Conservation (phyloP, 495 filamentous ascomycete species). For the Aspergillus bertholletiae region DNA sequence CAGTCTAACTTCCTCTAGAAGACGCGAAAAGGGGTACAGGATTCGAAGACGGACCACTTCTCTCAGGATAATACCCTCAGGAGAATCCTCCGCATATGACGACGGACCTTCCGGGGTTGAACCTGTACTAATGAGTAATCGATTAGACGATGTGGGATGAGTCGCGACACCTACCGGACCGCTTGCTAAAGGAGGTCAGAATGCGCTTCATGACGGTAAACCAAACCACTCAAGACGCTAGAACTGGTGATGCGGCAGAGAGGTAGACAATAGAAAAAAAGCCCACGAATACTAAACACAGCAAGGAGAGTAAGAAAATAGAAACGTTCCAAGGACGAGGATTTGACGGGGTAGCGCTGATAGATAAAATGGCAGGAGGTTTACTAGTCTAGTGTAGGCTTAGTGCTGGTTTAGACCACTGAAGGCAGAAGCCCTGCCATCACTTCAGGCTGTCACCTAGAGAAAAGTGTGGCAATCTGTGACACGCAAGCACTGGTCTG, state of each 20-base stretch:
- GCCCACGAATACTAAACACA: not conserved
- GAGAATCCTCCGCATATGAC: conserved; percentile 37
- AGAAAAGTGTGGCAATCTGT: conserved; percentile 4
- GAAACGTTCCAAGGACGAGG: not conserved
- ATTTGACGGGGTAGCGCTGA: not conserved
- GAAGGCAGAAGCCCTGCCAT: not conserved
- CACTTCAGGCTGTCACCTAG: no score
- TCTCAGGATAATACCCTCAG: conserved; percentile 42
- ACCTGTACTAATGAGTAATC: conserved; percentile 14
- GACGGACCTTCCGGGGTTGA: conserved; percentile 17
- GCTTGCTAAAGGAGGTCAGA: conserved; percentile 32
- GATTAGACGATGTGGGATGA: not conserved
- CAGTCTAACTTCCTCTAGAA: not conserved
- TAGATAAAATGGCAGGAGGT: not conserved
- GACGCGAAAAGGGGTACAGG: conserved; percentile 14
- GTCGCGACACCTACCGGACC: conserved; percentile 23
- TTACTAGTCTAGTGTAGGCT: not conserved
- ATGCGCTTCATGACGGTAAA: conserved; percentile 39
- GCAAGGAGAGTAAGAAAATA: not conserved
- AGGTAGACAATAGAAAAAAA: not conserved
- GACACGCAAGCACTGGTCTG: conserved; percentile 9
- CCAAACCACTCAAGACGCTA: conserved; percentile 10
- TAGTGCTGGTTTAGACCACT: not conserved
- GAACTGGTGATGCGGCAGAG: not conserved
- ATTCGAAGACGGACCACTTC: conserved; percentile 46